Evolutionary conservation across 176 grass and related monocot genomes (phyloP).

Genomic region (Musa schizocarpa): DNA sequence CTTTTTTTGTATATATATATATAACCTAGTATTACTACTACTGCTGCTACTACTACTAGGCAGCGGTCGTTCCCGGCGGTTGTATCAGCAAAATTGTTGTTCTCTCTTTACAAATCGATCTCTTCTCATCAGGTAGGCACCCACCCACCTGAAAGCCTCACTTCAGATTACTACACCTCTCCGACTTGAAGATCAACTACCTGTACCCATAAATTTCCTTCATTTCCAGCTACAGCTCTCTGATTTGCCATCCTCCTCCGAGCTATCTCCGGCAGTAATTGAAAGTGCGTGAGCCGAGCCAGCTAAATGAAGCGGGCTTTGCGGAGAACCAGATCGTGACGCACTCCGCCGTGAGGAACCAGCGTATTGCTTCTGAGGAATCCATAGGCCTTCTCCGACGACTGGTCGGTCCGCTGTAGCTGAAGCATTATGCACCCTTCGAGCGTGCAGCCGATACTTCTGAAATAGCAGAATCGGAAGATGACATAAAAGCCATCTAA

Average conservation of each 20-base stretch:
- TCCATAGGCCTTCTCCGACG: no score
- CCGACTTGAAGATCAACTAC: no score
- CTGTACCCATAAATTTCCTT: neutral
- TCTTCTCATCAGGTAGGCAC: neutral
- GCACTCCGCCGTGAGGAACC: constrained; percentile 58
- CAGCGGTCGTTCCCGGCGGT: no score
- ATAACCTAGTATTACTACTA: no score
- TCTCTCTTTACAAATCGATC: neutral
- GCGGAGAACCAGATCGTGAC: constrained; percentile 59
- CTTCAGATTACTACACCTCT: neutral
- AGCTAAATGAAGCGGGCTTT: constrained; percentile 50
- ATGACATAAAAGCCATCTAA: neutral
- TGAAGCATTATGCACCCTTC: constrained; percentile 28
- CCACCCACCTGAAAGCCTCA: neutral
- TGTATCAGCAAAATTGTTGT: neutral
- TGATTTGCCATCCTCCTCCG: constrained; percentile 51
- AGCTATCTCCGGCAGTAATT: constrained; percentile 52
- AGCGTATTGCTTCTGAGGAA: constrained; percentile 31
- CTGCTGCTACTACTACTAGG: no score
- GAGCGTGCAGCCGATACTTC: constrained; percentile 78
- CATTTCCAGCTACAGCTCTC: constrained; percentile 52
- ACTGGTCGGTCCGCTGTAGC: neutral
- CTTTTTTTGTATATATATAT: neutral
- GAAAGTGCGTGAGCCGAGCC: constrained; percentile 33
- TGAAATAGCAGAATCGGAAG: constrained; percentile 7